These are phyloP conservation scores for Sarocladium kiliense DNA, from an alignment of 2,329 filamentous ascomycete species.

Conservation along the genomic window DNA sequence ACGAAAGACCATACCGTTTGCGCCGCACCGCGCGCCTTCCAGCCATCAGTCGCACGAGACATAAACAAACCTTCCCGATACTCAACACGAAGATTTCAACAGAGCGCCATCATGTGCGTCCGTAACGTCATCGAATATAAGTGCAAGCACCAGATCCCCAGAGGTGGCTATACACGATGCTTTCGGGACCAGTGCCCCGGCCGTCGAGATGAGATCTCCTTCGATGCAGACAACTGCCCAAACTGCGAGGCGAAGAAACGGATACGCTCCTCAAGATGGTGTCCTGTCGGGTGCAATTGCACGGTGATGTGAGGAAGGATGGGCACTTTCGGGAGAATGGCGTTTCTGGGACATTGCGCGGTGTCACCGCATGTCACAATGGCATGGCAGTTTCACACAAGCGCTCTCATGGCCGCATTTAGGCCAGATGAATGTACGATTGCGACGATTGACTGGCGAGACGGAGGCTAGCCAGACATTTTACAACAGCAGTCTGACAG, in stretches of 20 bases:
- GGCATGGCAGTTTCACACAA: no score
- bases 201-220: slow-evolving; percentile 23
- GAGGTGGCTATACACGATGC: slow-evolving; percentile 29
- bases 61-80: background rate
- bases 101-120: slow-evolving; percentile 26
- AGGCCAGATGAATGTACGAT: background rate
- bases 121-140: slow-evolving; percentile 27
- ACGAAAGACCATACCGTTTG: background rate
- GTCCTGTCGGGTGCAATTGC: slow-evolving; percentile 28
- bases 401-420: no score
- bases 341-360: no score
- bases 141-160: slow-evolving; percentile 29
- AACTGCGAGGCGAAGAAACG: slow-evolving; percentile 25
- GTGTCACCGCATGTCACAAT: no score
- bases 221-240: slow-evolving; percentile 25
- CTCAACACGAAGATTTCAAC: slow-evolving; percentile 11
- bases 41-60: background rate
- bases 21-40: background rate
- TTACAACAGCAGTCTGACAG: no score
- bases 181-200: slow-evolving; percentile 25
- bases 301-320: slow-evolving; percentile 17
- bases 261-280: slow-evolving; percentile 30
- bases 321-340: background rate
- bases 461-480: no score
- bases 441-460: background rate